A percentile compares a stretch with the other conserved stretches of the same genome.
phyloP scores from a whole-genome alignment of 441 rosid species.

The Gossypium davidsonii region DNA sequence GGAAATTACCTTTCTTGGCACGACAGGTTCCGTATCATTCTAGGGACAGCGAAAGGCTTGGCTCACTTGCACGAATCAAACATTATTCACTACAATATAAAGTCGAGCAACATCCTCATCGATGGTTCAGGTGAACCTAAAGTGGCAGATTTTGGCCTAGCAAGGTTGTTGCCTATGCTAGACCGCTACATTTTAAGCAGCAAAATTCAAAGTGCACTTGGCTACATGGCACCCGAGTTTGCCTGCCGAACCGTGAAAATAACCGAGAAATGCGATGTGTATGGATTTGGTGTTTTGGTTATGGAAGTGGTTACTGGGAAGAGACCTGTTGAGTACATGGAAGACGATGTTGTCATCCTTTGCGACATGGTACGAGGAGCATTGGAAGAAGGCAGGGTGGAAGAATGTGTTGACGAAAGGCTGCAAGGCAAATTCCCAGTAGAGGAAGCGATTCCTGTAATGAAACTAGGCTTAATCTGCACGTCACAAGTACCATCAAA shows the following conservation, averaged over 20 bases:
- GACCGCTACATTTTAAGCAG: constrained; percentile 63
- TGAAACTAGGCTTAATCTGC: constrained; percentile 87
- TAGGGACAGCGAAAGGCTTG: constrained; percentile 59
- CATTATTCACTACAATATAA: constrained; percentile 67
- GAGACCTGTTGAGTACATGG: constrained; percentile 95
- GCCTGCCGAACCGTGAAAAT: constrained; percentile 67
- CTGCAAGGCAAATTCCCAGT: constrained; percentile 60
- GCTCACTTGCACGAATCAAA: constrained; percentile 55
- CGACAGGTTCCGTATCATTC: constrained; percentile 53
- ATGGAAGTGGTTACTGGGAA: constrained; percentile 76
- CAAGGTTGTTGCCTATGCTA: constrained; percentile 65
- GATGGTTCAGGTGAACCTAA: constrained; percentile 55
- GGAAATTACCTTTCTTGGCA: constrained; percentile 51
- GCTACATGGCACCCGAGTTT: constrained; percentile 81
- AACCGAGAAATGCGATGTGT: constrained; percentile 71
- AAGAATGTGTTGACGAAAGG: constrained; percentile 68
- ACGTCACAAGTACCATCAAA: constrained; percentile 95
- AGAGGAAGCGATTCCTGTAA: constrained; percentile 81
- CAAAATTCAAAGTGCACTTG: constrained; percentile 73
- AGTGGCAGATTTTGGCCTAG: constrained; percentile 64
- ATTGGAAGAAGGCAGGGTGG: constrained; percentile 76
- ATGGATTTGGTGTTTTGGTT: constrained; percentile 61
- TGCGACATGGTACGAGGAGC: constrained; percentile 90
- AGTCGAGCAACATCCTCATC: constrained; percentile 60
- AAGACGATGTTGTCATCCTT: constrained; percentile 87